Base-by-base conservation (phyloP, 176 grass and related monocot genomes). In the Oryza meyeriana region DNA sequence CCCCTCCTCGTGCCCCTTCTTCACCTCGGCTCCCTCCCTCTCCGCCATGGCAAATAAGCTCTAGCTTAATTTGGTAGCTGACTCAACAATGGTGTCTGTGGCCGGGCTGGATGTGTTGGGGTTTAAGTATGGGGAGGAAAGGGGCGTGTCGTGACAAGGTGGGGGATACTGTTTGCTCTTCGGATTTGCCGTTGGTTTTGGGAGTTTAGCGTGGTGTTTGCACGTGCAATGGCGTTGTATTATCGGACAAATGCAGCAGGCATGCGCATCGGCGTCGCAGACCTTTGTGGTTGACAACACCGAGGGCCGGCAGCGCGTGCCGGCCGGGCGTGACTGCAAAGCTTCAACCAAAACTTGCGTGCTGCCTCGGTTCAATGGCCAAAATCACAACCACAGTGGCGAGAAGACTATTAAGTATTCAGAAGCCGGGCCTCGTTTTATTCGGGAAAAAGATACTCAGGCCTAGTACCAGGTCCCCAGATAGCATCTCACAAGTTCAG, bases 1-100 rank as follows among this genome's bases (percentile, higher is more conserved):
- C 42, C 72, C 64, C 64, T 85, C 74, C 27, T 82, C 80, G 28
- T 82, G 80, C 0, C 69, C 80, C 69, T 82, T 82, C 80, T 64
- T 74, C 69, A 74, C 80, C 52, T 64, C 39, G 0, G 28, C 80
- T 63, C 80, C 80, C 22, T 82, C 57, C 69, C 69, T 74, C 80
- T 82, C 80, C 8, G 69, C 80, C 80, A 82, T 82, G 59, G 10
- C 17, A n/a, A n/a, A n/a, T n/a, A n/a, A n/a, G n/a, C n/a, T n/a
- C 28, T 36, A 36, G 24, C 26, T 41, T 39, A 39, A 33, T 33
- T 33, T 33, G 32, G 4, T 33, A 33, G 32, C 32, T 33, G 4
- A 4, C 32, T 33, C 1, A 33, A 1, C 35, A 36, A 36, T 36
- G 35, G 35, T 36, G 32, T 2, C 4, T 12, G 42, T 45, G 42